Evolutionary conservation across 352 stramenopile species (phyloP).

Genomic region (Phytophthora kernoviae): DNA sequence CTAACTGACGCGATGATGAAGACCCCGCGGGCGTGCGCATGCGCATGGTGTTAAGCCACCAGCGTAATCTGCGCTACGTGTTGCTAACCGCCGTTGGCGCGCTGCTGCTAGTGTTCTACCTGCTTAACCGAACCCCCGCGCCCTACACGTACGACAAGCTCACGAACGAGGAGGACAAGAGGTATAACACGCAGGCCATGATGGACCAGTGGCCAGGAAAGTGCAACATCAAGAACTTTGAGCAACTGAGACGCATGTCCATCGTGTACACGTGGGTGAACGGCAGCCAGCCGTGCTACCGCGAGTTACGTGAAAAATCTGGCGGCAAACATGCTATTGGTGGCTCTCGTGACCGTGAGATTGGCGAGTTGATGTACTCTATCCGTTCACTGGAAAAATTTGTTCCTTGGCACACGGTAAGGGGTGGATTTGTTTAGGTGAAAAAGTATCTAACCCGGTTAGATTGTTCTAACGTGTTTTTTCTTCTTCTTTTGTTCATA

Average conservation of each 20-base stretch:
- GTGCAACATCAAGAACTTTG: constrained; percentile 89
- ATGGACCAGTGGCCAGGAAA: constrained; percentile 70
- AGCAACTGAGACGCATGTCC: constrained; percentile 81
- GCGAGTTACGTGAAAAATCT: constrained; percentile 59
- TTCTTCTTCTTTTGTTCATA: background rate
- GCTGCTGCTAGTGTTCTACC: constrained; percentile 49
- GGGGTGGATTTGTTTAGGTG: background rate
- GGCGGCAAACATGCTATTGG: constrained; percentile 76
- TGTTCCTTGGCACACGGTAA: constrained; percentile 75
- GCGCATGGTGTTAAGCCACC: constrained; percentile 67
- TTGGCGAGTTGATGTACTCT: constrained; percentile 89
- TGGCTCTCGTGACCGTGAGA: constrained; percentile 85
- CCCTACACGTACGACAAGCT: constrained; percentile 59
- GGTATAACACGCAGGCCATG: constrained; percentile 52
- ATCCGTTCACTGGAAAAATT: constrained; percentile 88
- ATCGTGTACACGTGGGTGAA: constrained; percentile 93
- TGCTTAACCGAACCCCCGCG: constrained; percentile 48
- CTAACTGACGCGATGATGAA: constrained; percentile 50
- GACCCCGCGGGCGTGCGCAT: constrained; percentile 64
- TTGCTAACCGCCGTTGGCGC: constrained; percentile 43
- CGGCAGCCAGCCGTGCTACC: constrained; percentile 86
- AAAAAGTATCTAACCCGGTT: background rate
- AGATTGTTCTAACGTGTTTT: background rate
- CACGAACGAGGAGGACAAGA: constrained; percentile 53
- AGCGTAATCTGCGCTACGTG: constrained; percentile 64